Base-by-base conservation (phyloP, 768 basidiomycete species). In the Tulasnella sp. region DNA sequence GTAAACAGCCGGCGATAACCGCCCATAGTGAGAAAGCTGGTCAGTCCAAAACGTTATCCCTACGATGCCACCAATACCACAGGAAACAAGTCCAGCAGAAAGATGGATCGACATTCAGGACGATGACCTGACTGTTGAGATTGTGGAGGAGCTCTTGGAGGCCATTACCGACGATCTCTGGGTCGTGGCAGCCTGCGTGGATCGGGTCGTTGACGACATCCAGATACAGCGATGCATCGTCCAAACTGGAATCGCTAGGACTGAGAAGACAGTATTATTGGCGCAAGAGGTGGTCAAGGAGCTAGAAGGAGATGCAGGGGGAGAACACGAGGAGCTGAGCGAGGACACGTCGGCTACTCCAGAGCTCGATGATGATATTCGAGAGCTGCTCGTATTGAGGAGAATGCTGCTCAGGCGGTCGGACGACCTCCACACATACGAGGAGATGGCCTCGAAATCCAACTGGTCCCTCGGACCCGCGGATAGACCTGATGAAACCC, bases 171-270 rank as follows among this genome's bases (percentile, higher is more conserved):
- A 90, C 66, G 85, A 92, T 69, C 71, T 83, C 8, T 92, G 88
- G 88, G 84, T 83, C 15, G 78, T 77, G 38, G 80, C 84, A n/a
- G 86, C 88, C 2, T 85, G 81, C 65, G 73, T 76, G 24, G 87
- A 89, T 72, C 76, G 84, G 59, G 70, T 85, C 24, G 72, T 85
- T n/a, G 74, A 84, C 62, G 74, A 82, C 67, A 71, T 76, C 21
- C 69, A 68, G 55, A 70, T 80, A 13, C 83, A 89, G 64, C 75
- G 75, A 52, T 73, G 73, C 8, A 73, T 92, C 27, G 74, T 90
- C 24, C 73, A 80, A 38, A 69, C 82, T 26, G 91, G 86, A 8
- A 71, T 91, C 49, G 67, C 78, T 63, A 77, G 86, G 65, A 85
- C 84, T 5, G 67, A 73, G 34, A 61, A 68, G 56, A 79, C 79